Percentiles rank a stretch among this genome's conserved stretches.
Evolutionary conservation across 805 yeast species (phyloP).

Genomic region (Starmerella kuoi): DNA sequence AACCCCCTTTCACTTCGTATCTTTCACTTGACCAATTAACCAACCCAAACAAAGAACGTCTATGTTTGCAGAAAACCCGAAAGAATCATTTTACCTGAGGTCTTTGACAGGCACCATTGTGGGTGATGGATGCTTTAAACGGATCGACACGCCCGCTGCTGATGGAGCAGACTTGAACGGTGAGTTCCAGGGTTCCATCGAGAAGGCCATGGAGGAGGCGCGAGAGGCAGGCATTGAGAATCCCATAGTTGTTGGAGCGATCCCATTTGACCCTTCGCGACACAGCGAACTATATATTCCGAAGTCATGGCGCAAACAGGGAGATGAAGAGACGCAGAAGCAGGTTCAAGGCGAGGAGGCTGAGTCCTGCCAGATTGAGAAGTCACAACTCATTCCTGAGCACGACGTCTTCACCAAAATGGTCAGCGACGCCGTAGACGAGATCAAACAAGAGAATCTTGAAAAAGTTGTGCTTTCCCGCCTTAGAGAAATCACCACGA

Average conservation of each 20-base stretch:
- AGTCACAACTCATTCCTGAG: neutral
- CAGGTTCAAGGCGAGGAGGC: neutral
- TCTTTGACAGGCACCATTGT: neutral
- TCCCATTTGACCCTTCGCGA: constrained; percentile 14
- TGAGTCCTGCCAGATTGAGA: neutral
- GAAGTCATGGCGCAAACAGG: constrained; percentile 2
- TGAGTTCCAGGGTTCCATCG: constrained; percentile 3
- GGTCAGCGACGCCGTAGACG: constrained; percentile 8
- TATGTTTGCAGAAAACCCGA: neutral
- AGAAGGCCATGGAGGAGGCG: constrained; percentile 4
- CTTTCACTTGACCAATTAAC: no score
- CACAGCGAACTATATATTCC: constrained; percentile 10
- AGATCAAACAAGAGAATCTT: constrained; percentile 3
- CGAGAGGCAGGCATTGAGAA: constrained; percentile 8
- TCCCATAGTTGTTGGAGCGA: constrained; percentile 14
- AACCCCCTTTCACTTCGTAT: no score
- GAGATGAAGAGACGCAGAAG: neutral
- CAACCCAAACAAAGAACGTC: no score
- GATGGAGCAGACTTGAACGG: constrained; percentile 12
- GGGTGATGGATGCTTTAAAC: constrained; percentile 7
- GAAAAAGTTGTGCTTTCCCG: constrained; percentile 16
- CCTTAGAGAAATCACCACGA: constrained; percentile 2
- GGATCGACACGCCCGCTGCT: constrained; percentile 7
- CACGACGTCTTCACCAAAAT: constrained; percentile 9
- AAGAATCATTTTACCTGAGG: constrained; percentile 4